Evolutionary conservation across 345 rosid genomes (phyloP).

Genomic region (Trapa bicornis): DNA sequence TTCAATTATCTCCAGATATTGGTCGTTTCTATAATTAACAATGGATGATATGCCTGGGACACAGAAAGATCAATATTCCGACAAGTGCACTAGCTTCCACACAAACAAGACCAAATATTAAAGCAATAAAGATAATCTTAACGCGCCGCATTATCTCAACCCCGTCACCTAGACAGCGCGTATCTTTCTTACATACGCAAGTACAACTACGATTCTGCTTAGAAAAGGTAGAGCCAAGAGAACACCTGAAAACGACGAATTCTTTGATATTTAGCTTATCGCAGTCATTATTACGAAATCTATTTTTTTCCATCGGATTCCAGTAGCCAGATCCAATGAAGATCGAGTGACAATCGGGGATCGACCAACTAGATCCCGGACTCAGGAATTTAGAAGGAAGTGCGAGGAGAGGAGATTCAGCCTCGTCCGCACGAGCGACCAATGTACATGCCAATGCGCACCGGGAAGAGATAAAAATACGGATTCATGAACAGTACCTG

Average conservation of each 20-base stretch:
- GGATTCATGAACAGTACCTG: background rate
- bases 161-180: background rate
- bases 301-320: background rate
- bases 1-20: background rate
- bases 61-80: background rate
- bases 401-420: background rate
- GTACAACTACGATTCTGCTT: background rate
- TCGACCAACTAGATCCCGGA: background rate
- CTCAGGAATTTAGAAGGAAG: background rate
- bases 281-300: background rate
- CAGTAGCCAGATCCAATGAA: background rate
- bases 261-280: background rate
- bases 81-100: background rate
- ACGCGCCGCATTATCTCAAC: background rate
- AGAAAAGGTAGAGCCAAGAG: too few relatives aligned
- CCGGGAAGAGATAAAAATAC: background rate
- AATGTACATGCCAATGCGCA: too few relatives aligned
- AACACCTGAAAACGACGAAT: too few relatives aligned
- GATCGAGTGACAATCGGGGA: constrained; percentile 1
- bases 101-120: background rate
- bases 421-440: background rate
- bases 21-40: background rate
- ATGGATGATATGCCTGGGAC: background rate
- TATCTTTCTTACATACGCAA: background rate
- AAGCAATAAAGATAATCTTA: background rate